Base-by-base conservation (phyloP, 2,329 filamentous ascomycete species). In the Pleoardoris graminearum region DNA sequence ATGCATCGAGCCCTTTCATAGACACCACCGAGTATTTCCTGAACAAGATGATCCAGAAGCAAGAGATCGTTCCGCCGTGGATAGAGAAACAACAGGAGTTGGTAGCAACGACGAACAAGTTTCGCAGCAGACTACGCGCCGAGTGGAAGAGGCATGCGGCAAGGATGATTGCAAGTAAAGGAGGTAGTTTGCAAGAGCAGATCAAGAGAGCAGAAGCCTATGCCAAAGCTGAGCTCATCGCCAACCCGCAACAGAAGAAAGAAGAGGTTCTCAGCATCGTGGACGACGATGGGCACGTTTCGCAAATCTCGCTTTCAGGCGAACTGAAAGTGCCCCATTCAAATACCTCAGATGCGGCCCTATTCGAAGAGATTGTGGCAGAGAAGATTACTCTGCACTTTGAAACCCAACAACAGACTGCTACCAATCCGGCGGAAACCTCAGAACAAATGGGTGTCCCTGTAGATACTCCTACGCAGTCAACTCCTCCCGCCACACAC, bases 41-140 rank as follows among this genome's bases (percentile, higher is more conserved):
- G 88, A 97, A 99, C 76, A 94, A 95, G 75, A 97, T 97, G 78
- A 97, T 99, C 58, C 90, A 97, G 75, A 88, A 89, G 53, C 94
- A 99, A 73, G 92, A 96, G 17, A 90, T 97, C 54, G 90, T 96
- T 0, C 94, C 94, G 0, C 93, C 93, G 0, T 99, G 94, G 94
- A 97, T 99, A 54, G 94, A 99, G 75, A 97, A 97, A 75, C 94
- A 99, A 72, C 93, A 97, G 69, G 91, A 97, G 65, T 77, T 97
- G 5, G 81, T 85, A 10, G 85, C 84, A 54, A 82, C 89, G 0
- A 82, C 86, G 1, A 81, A 79, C 11, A 79, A 80, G 1, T 97
- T 99, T 68, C 83, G 94, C 2, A 76, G 79, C 2, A 79, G 90
- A n/a, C 68, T 97, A 55, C 80, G 92, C 30, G 84, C 81, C 35